Base-by-base conservation (phyloP, 345 rosid species). In the Jatropha curcas region DNA sequence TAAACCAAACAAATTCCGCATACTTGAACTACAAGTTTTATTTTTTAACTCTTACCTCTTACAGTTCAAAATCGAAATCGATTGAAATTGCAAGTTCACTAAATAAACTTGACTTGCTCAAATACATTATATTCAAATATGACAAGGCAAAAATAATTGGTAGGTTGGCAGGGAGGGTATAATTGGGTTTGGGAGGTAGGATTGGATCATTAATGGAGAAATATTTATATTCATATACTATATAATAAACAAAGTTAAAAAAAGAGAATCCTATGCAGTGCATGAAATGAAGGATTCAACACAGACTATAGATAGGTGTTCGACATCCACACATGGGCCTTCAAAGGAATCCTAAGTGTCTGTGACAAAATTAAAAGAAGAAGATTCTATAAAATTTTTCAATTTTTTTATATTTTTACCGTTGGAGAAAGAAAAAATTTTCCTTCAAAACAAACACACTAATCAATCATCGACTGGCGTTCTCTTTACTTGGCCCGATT, bases 181-280 rank as follows among this genome's bases (percentile, higher is more conserved):
- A 61, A 61, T 61, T 25, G 75, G 20, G 3, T 46, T 37, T 37
- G 4, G 51, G 68, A n/a, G n/a, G 46, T 1, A 33, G 16, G 16
- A 65, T 59, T 68, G 31, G 53, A 51, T 20, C 20, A 52, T 48
- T 67, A 67, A 56, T 27, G 61, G 30, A 19, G 63, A 72, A 68
- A 46, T 31, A n/a, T 24, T 8, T 20, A 48, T n/a, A n/a, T n/a
- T n/a, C n/a, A 48, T 48, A 19, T 13, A 48, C 13, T 50, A n/a
- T 2, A 7, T n/a, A 3, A 10, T 62, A 60, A 14, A 19, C 13
- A 41, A 41, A 45, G 24, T 7, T 8, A 12, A n/a, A 13, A 27
- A 13, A 6, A 43, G 17, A 37, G 86, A 78, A 83, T 83, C 86
- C 86, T 37, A 83, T 81, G 86, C 57, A 37, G 81, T 81, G 86